phyloP scores from a whole-genome alignment of 1,139 yeast genomes.

The Geotrichum cucujoidarum region DNA sequence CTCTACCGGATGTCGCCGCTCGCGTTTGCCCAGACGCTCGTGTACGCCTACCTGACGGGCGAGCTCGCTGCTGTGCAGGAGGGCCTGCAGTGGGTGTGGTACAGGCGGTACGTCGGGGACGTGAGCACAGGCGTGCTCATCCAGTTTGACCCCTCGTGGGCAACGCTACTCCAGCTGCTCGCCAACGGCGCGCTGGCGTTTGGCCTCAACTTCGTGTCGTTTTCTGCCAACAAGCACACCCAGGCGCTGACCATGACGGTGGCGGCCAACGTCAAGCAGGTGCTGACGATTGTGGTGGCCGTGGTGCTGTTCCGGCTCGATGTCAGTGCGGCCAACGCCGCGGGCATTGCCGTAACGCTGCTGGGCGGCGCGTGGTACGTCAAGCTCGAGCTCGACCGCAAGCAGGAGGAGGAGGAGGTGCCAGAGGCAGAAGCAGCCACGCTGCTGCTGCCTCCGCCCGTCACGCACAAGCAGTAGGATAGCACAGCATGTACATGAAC shows the following conservation, averaged over 20 bases:
- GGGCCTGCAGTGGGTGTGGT: constrained; percentile 15
- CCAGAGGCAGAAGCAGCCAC: too few species aligned
- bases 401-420: too few species aligned
- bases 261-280: constrained; percentile 30
- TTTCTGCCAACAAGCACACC: constrained; percentile 30
- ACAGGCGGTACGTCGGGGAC: constrained; percentile 13
- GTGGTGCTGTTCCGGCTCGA: constrained; percentile 27
- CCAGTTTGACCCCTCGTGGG: constrained; percentile 16
- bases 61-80: constrained; percentile 22
- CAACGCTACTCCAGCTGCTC: constrained; percentile 23
- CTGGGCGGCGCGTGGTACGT: constrained; percentile 33
- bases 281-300: constrained; percentile 28
- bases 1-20: constrained; percentile 30
- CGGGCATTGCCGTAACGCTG: constrained; percentile 27
- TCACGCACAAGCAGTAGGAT: background rate
- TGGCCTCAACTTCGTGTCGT: constrained; percentile 28
- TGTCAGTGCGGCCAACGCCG: constrained; percentile 24
- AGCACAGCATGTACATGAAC: too few species aligned
- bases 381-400: constrained; percentile 22
- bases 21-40: constrained; percentile 26
- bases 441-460: background rate
- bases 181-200: constrained; percentile 31
- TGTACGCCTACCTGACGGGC: constrained; percentile 28
- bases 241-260: constrained; percentile 31
- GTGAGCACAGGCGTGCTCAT: background rate